Conservation (phyloP, 2,329 filamentous ascomycete genomes). For the Ambrosiella cleistominuta region DNA sequence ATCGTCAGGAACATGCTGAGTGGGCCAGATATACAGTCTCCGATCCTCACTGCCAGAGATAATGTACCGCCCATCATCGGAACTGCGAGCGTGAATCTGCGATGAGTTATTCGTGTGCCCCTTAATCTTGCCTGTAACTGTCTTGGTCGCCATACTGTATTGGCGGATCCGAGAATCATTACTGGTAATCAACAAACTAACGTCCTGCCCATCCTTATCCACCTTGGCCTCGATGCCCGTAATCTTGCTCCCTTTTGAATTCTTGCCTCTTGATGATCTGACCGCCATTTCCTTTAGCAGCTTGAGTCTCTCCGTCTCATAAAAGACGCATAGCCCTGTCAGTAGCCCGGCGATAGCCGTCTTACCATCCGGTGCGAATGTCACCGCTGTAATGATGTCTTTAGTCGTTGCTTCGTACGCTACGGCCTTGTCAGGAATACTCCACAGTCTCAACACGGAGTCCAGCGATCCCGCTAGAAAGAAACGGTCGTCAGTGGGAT, state of each 20-base stretch:
- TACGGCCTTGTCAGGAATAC: constrained; percentile 88
- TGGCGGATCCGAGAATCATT: constrained; percentile 86
- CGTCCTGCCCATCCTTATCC: constrained; percentile 36
- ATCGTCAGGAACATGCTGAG: constrained; percentile 33
- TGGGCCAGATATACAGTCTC: constrained; percentile 77
- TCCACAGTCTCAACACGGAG: constrained; percentile 78
- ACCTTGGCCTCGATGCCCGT: constrained; percentile 71
- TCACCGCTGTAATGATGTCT: constrained; percentile 85
- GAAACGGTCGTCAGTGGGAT: constrained; percentile 87
- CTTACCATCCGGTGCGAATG: constrained; percentile 83
- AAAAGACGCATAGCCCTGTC: constrained; percentile 73
- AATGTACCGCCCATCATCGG: constrained; percentile 69
- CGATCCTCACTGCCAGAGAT: constrained; percentile 88
- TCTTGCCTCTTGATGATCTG: constrained; percentile 79
- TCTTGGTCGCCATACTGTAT: constrained; percentile 75
- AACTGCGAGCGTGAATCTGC: constrained; percentile 79
- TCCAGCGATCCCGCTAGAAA: constrained; percentile 90
- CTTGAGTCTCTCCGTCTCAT: constrained; percentile 80
- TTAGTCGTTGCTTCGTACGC: constrained; percentile 61
- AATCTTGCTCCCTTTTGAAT: constrained; percentile 93
- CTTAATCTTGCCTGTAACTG: constrained; percentile 73
- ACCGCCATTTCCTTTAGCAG: constrained; percentile 76
- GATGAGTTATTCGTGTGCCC: constrained; percentile 80
- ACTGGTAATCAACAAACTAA: constrained; percentile 77
- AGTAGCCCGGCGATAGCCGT: constrained; percentile 76